A percentile compares a stretch with the other conserved stretches of the same genome.
Evolutionary conservation across 1,284 basidiomycete genomes (phyloP).

Genomic region (Heimioporus punctisporus): DNA sequence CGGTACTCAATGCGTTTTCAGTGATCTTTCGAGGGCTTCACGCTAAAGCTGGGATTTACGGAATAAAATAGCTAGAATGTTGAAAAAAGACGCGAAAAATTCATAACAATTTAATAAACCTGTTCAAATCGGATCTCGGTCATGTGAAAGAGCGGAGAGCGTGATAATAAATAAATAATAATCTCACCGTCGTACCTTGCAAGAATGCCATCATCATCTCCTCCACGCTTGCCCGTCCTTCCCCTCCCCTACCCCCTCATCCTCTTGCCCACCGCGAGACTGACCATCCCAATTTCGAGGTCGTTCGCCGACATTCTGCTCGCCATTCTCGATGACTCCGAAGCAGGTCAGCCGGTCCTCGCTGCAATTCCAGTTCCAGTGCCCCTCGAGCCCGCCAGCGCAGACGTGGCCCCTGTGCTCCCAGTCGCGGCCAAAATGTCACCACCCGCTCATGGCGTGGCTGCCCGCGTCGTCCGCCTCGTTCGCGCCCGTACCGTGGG

Average conservation of each 20-base stretch:
- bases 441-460: conserved; percentile 39
- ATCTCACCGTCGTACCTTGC: too few species aligned
- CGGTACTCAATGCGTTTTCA: neutral
- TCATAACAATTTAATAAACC: too few species aligned
- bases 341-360: conserved; percentile 58
- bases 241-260: conserved; percentile 64
- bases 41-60: conserved; percentile 17
- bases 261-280: conserved; percentile 65
- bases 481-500: conserved; percentile 46
- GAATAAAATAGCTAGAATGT: conserved; percentile 57
- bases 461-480: conserved; percentile 64
- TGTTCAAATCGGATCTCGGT: too few species aligned
- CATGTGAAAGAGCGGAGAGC: too few species aligned
- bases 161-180: too few species aligned
- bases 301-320: conserved; percentile 61
- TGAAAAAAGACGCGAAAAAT: conserved; percentile 65
- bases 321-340: conserved; percentile 60
- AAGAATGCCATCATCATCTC: conserved; percentile 24
- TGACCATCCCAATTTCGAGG: conserved; percentile 61
- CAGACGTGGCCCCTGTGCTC: conserved; percentile 17
- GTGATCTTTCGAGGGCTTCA: conserved; percentile 30
- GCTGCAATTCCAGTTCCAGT: conserved; percentile 59
- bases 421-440: conserved; percentile 1
- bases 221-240: conserved; percentile 57
- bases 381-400: conserved; percentile 18